A percentile compares a stretch with the other conserved stretches of the same genome.
Evolutionary conservation across 2,329 filamentous ascomycete genomes (phyloP).

Genomic region (Colletotrichum higginsianum): DNA sequence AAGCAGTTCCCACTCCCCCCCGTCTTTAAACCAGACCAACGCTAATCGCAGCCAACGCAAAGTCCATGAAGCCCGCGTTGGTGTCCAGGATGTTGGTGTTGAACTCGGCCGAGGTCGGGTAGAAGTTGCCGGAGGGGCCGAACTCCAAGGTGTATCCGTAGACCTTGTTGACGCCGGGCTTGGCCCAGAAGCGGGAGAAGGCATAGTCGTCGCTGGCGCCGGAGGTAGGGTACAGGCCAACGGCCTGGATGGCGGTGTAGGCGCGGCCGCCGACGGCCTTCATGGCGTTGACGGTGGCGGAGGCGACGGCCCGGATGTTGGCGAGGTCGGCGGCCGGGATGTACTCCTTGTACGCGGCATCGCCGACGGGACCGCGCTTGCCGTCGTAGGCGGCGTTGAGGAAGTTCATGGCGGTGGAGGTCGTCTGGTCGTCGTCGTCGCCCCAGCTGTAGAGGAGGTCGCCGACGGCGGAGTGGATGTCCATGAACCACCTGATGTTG

Average conservation of each 20-base stretch:
- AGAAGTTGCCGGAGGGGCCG: constrained; percentile 56
- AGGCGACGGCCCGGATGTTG: constrained; percentile 51
- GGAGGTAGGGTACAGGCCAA: constrained; percentile 54
- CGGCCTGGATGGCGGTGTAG: constrained; percentile 51
- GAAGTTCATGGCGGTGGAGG: constrained; percentile 59
- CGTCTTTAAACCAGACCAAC: constrained; percentile 46
- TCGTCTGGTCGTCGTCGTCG: constrained; percentile 62
- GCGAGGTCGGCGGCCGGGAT: constrained; percentile 52
- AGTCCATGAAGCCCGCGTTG: constrained; percentile 59
- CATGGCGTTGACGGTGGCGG: constrained; percentile 53
- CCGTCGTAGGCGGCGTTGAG: constrained; percentile 62
- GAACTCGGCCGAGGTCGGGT: constrained; percentile 56
- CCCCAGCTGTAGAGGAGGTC: constrained; percentile 66
- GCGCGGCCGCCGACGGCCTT: constrained; percentile 53
- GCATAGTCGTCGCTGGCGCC: constrained; percentile 57
- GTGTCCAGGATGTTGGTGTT: constrained; percentile 58
- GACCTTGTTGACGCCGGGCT: constrained; percentile 54
- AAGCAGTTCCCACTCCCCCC: background rate
- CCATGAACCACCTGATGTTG: constrained; percentile 65
- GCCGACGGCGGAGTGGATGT: constrained; percentile 64
- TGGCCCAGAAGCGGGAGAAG: constrained; percentile 53
- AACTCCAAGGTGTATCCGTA: constrained; percentile 57
- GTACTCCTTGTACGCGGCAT: constrained; percentile 56
- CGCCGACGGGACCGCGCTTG: constrained; percentile 58
- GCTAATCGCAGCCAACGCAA: constrained; percentile 48